phyloP scores from a whole-genome alignment of 495 filamentous ascomycete genomes.

The Aspergillus nidulans region DNA sequence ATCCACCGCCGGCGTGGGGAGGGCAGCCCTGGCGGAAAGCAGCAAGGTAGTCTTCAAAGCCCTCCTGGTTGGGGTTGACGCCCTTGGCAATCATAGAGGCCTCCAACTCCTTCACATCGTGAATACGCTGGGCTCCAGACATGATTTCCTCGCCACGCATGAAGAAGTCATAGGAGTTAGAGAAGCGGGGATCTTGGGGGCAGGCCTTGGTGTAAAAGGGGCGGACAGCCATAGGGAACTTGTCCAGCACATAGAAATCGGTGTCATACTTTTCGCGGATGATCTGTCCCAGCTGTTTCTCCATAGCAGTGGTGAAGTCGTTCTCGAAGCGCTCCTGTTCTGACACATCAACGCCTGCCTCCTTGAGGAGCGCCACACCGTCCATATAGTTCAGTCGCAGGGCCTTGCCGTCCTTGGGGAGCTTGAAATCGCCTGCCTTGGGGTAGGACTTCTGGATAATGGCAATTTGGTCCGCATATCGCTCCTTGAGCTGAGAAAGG shows the following conservation, averaged over 20 bases:
- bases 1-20: constrained; percentile 80
- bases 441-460: constrained; percentile 59
- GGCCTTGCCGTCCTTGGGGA: constrained; percentile 66
- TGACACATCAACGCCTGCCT: constrained; percentile 68
- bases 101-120: constrained; percentile 65
- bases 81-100: constrained; percentile 67
- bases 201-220: constrained; percentile 90
- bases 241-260: constrained; percentile 90
- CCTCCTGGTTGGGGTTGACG: constrained; percentile 65
- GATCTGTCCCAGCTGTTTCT: constrained; percentile 84
- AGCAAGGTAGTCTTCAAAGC: constrained; percentile 79
- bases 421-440: constrained; percentile 52
- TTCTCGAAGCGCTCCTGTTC: constrained; percentile 77
- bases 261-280: constrained; percentile 78
- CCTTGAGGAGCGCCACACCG: constrained; percentile 74
- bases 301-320: constrained; percentile 66
- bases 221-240: constrained; percentile 79
- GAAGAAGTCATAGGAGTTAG: constrained; percentile 90
- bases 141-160: constrained; percentile 90
- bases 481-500: constrained; percentile 68
- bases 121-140: constrained; percentile 81
- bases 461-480: constrained; percentile 63
- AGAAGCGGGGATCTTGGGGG: constrained; percentile 59
- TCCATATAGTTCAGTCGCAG: constrained; percentile 82
- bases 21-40: constrained; percentile 75